Base-by-base conservation (phyloP, 2,329 filamentous ascomycete genomes). In the Phoma sp. region DNA sequence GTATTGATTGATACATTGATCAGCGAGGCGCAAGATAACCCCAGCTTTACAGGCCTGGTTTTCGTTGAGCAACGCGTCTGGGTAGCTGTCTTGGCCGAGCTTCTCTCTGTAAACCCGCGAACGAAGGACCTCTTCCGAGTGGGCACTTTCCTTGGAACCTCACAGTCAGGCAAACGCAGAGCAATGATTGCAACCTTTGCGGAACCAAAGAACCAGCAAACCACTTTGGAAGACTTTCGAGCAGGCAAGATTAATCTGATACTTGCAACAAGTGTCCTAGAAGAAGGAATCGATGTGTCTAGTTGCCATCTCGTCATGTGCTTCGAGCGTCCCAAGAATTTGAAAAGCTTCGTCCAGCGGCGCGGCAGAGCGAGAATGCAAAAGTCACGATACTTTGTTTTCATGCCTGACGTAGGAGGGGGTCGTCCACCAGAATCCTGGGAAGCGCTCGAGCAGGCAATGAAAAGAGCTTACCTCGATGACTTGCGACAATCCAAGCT, bases 401-500 rank as follows among this genome's bases (percentile, higher is more conserved):
- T 88, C 59, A 70, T 82, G 13, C 70, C 80, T 56, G 65, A 76
- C 8, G 39, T 21, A 7, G 60, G 55, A 12, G 51, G 4, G 63
- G 72, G 31, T 67, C 78, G 37, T 51, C 64, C 24, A 61, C 61
- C 80, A 2, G 62, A 72, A 2, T 79, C 83, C 24, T 96, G 91
- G 89, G 77, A 85, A 24, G 67, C 71, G 0, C 78, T 95, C 15
- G 94, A 97, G 69, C 72, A 80, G 3, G 78, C 85, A n/a, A 92
- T 96, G 88, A 89, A 87, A 63, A 70, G 75, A 41, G 81, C 82
- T 0, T 96, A 91, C 64, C 82, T 87, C 57, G 82, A 90, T 39
- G 85, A 92, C 6, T 72, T 82, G 57, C 80, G 88, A 21, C 74
- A 82, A 45, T 68, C 82, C 0, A 66, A 80, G 19, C 68, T 78